Evolutionary conservation across 2,329 filamentous ascomycete species (phyloP), one percentile per base, ranked within the genome.

Genomic region (Colletotrichum chlorophyti): DNA sequence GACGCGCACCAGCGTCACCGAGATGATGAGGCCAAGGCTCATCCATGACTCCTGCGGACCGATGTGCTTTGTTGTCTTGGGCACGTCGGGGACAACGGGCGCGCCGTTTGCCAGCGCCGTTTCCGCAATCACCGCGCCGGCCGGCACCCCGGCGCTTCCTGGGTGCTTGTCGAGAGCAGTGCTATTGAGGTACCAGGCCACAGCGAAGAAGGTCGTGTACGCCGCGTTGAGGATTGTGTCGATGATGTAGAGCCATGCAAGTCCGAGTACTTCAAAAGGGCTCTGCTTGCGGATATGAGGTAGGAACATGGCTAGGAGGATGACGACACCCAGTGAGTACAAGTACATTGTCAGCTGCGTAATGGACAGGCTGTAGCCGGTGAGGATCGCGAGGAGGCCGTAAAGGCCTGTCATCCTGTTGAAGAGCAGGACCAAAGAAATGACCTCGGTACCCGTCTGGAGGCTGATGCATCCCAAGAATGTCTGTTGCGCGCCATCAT

Each of bases 341-440:
- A 96, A 82, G 80, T 97, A 97, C 82, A 96, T 95, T 57, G 90
- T 91, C 55, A 97, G 83, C 74, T 97, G 94, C 21, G 95, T 83
- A 26, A 87, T 82, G 51, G 91, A 93, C 62, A 97, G 86, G 65
- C 89, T 81, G 74, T 91, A 93, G 70, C 94, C 94, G 21, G 93
- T 96, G 64, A 97, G 80, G 65, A 97, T 84, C 58, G 93, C 93
- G 65, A 97, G 88, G 38, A 97, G 82, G 64, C 93, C 93, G 75
- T 96, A 97, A 65, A 97, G 81, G 57, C 93, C 93, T 46, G 91
- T 94, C 65, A 93, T 85, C 75, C 97, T 97, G 82, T 97, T 97
- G 77, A 97, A 88, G 53, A 96, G 82, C 63, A 96, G 85, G 10
- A 90, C 87, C 61, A 95, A 82, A 5, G 90, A 88, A 68, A 97